Evolutionary conservation across 73 alveolate species (phyloP), one percentile per base, ranked within the genome.

Genomic region (Stentor coeruleus): DNA sequence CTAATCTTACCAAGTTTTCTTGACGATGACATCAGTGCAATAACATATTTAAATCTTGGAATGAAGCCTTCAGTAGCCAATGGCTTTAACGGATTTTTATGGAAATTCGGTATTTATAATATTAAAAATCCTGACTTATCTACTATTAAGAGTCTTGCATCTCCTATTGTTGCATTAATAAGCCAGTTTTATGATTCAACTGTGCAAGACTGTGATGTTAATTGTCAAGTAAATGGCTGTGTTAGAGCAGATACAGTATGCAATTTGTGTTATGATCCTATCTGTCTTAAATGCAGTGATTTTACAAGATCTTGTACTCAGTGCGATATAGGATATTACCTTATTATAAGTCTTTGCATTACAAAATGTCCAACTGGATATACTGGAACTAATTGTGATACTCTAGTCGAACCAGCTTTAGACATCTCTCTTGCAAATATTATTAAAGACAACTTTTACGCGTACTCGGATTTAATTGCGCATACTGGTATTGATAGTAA

Each of bases 321-420:
- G 0, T 66, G 79, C 39, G 79, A 20, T 0, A 66, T 37, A 28
- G 79, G 79, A 0, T 66, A 66, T 66, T 26, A 20, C 37, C n/a
- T 66, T 37, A 1, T 66, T 20, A 20, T 28, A 11, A 66, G 39
- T 26, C 20, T 66, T 26, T 66, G 79, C 37, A 20, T 66, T 11
- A 1, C n/a, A 33, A 2, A 37, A 0, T 66, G 79, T 40, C 79
- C 79, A 28, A 15, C 79, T 28, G 79, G 79, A 20, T 66, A 66
- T 66, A 11, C 66, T 11, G 66, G 66, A 11, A 11, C 66, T 20
- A 49, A 6, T 49, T 49, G 6, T 49, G 66, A 49, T 49, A 49
- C 6, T 11, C 28, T 11, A 11, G 6, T 49, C 20, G 66, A 11
- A 49, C 20, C 20, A 11, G 20, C 6, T 20, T 20, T 49, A 11